Conservation (phyloP, 352 stramenopile genomes). For the Globisporangium paddicum region DNA sequence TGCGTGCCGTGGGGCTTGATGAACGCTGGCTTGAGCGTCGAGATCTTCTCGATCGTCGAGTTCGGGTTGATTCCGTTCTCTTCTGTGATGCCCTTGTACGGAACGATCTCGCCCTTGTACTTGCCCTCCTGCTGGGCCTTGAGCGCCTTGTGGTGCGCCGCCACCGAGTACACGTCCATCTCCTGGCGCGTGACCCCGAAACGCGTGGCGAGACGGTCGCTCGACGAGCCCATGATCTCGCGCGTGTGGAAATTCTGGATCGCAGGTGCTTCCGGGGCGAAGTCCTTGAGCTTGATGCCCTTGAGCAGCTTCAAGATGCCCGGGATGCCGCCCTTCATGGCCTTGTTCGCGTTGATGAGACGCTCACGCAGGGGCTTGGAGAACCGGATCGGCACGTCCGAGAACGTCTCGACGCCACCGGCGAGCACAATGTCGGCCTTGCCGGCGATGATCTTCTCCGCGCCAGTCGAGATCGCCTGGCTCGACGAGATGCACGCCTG, state of each 20-base stretch:
- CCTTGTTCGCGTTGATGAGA: constrained; percentile 88
- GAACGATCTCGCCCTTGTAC: constrained; percentile 90
- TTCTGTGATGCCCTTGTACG: constrained; percentile 93
- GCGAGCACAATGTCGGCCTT: constrained; percentile 95
- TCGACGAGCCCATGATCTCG: constrained; percentile 98
- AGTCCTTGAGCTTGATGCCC: constrained; percentile 90
- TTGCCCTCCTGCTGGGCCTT: constrained; percentile 94
- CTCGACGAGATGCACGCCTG: constrained; percentile 97
- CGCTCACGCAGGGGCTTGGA: constrained; percentile 84
- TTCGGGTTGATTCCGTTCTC: constrained; percentile 98
- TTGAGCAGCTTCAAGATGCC: constrained; percentile 91
- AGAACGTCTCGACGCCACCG: constrained; percentile 96
- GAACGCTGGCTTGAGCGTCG: constrained; percentile 97
- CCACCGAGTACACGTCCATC: constrained; percentile 96
- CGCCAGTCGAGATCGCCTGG: constrained; percentile 91
- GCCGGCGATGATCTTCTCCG: constrained; percentile 95
- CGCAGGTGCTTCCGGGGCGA: constrained; percentile 92
- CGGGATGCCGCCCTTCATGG: constrained; percentile 92
- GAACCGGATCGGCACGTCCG: constrained; percentile 96
- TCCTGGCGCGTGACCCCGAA: constrained; percentile 95
- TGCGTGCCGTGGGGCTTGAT: constrained; percentile 98
- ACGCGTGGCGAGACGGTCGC: constrained; percentile 90
- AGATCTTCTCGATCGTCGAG: constrained; percentile 93
- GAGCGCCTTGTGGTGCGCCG: constrained; percentile 91
- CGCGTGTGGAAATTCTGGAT: constrained; percentile 99